Evolutionary conservation across 2,329 filamentous ascomycete genomes (phyloP).

Genomic region (Sphaerulina vaccinii): DNA sequence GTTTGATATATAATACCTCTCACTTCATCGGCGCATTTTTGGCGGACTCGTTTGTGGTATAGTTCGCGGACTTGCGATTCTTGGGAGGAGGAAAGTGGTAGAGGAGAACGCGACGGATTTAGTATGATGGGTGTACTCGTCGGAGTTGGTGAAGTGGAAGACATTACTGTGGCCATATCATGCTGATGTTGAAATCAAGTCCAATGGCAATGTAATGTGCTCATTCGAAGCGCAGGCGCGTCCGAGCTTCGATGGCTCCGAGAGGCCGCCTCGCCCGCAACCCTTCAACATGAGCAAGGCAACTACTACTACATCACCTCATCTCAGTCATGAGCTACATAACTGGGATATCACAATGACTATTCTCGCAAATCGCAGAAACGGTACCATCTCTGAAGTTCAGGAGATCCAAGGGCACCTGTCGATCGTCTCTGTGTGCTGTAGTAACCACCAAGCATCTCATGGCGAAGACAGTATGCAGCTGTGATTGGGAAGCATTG

Average conservation of each 20-base stretch:
- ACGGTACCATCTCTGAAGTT: no score
- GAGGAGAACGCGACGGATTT: slow-evolving; percentile 62
- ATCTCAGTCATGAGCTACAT: no score
- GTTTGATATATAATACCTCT: slow-evolving; percentile 38
- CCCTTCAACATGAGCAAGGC: no score
- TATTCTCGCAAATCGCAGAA: no score
- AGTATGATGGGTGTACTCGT: slow-evolving; percentile 16
- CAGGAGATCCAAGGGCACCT: no score
- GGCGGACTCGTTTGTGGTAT: slow-evolving; percentile 76
- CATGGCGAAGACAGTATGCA: no score
- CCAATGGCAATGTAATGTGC: not conserved
- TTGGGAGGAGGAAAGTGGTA: slow-evolving; percentile 78
- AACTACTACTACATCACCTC: no score
- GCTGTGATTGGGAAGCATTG: no score
- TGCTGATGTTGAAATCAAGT: not conserved
- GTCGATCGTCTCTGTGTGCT: no score
- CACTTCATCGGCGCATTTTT: slow-evolving; percentile 64
- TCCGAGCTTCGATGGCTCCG: not conserved
- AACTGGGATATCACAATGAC: no score
- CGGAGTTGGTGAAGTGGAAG: slow-evolving; percentile 15
- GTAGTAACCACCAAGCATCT: no score
- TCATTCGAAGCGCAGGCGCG: not conserved
- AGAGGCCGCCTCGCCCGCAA: no score
- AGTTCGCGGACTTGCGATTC: slow-evolving; percentile 79
- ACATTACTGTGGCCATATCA: slow-evolving; percentile 26